These are phyloP conservation scores for Naganishia onofrii DNA, from an alignment of 768 basidiomycete genomes.

Conservation along the genomic window DNA sequence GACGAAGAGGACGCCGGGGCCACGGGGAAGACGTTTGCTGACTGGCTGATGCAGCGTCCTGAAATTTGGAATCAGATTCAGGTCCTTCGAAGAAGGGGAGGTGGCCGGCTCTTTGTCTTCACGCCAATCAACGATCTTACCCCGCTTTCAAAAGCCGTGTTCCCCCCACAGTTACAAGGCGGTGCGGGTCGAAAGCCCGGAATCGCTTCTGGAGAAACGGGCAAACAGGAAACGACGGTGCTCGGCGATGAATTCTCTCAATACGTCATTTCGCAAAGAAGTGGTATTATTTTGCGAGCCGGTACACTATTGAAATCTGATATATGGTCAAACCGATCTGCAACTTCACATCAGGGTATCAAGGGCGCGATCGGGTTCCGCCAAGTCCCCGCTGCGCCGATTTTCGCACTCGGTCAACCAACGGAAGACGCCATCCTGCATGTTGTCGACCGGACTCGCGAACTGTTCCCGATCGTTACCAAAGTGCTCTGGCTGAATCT, in stretches of 20 bases:
- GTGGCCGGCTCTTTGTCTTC: conserved; percentile 82
- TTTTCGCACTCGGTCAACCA: conserved; percentile 92
- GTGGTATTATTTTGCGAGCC: conserved; percentile 88
- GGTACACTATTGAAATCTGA: conserved; percentile 88
- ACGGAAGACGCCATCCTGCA: conserved; percentile 79
- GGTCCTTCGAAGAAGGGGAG: conserved; percentile 75
- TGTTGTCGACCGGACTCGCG: conserved; percentile 66
- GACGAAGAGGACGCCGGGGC: conserved; percentile 59
- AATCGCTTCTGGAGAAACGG: conserved; percentile 61
- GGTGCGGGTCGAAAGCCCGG: conserved; percentile 5
- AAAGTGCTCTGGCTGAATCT: conserved; percentile 85
- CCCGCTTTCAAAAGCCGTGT: conserved; percentile 60
- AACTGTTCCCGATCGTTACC: conserved; percentile 61
- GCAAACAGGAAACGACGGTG: conserved; percentile 73
- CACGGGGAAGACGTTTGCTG: conserved; percentile 69
- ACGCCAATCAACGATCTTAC: conserved; percentile 86
- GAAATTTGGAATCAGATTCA: conserved; percentile 93
- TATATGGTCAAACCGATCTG: conserved; percentile 65
- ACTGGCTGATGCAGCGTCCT: conserved; percentile 81
- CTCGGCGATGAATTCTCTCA: conserved; percentile 94
- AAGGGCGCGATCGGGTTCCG: conserved; percentile 96
- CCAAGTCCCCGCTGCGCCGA: conserved; percentile 70
- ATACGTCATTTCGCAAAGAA: conserved; percentile 88
- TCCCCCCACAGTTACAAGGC: conserved; percentile 17
- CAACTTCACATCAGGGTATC: conserved; percentile 57